Conservation (phyloP, 352 stramenopile species). For the Pythium phragmiticola region DNA sequence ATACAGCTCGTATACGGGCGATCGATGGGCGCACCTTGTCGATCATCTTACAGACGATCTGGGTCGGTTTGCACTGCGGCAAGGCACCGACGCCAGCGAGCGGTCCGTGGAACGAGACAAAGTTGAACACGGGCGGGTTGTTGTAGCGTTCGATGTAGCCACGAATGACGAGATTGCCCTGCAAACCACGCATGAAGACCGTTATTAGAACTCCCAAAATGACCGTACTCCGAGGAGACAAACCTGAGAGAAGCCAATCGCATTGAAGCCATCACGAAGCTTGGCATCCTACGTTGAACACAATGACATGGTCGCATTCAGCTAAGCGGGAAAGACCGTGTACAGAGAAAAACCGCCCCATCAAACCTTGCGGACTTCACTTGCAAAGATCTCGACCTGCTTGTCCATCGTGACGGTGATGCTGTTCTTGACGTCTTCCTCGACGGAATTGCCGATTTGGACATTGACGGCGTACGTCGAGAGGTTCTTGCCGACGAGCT, state of each 20-base stretch:
- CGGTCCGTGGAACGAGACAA: slow-evolving; percentile 91
- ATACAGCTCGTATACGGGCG: no score
- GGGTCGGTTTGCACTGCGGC: slow-evolving; percentile 83
- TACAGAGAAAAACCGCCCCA: not conserved
- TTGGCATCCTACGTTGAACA: slow-evolving; percentile 57
- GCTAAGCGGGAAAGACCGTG: not conserved
- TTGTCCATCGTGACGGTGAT: slow-evolving; percentile 93
- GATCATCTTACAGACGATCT: slow-evolving; percentile 86
- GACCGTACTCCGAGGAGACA: not conserved
- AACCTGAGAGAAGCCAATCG: slow-evolving; percentile 91
- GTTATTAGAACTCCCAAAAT: not conserved
- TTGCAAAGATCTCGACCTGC: slow-evolving; percentile 88
- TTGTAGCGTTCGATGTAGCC: slow-evolving; percentile 94
- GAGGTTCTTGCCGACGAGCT: slow-evolving; percentile 78
- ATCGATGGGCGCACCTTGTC: slow-evolving; percentile 39
- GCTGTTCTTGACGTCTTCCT: slow-evolving; percentile 91
- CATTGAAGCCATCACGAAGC: slow-evolving; percentile 91
- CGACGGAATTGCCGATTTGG: slow-evolving; percentile 80
- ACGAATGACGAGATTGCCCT: slow-evolving; percentile 92
- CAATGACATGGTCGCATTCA: not conserved
- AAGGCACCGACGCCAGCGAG: slow-evolving; percentile 89
- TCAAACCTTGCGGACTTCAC: slow-evolving; percentile 62
- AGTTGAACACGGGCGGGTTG: slow-evolving; percentile 87
- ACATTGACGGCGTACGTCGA: slow-evolving; percentile 86
- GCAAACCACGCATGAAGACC: not conserved